Base-by-base conservation (phyloP, 805 yeast species). In the Hanseniaspora singularis region DNA sequence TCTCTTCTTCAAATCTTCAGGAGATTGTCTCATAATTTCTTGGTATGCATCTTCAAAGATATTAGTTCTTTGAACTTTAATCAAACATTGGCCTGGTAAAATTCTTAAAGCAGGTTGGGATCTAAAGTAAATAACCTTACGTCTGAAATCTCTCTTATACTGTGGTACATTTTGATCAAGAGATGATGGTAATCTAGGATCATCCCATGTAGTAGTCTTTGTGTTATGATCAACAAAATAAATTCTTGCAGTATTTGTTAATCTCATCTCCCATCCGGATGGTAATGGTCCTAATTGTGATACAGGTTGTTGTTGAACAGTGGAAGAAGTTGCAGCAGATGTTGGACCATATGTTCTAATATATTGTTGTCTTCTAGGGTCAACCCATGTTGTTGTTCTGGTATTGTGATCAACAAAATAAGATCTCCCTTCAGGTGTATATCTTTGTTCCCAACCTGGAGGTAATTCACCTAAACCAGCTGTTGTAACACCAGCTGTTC, bases 311-410 rank as follows among this genome's bases (percentile, higher is more conserved):
- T 92, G 97, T 67, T 88, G 96, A 55, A 89, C 86, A 18, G 96
- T 86, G 4, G 95, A 81, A 11, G 48, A 44, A 4, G 73, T 11
- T 8, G 11, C 11, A 26, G 28, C 7, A 57, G 77, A 67, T 52
- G 73, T 71, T 65, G 74, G 88, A 23, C 96, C 97, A 63, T 83
- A 87, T 51, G 94, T 86, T 63, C 96, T 81, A 57, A 92, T 92
- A 64, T 86, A 92, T 68, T 92, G 99, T 67, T 92, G 98, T 65
- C 98, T 79, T 66, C 99, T 77, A 54, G 99, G 99, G 64, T 92
- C 99, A 39, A 92, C 99, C 99, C 99, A 92, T 11, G 99, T 92
- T 3, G 99, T 92, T 1, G 99, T 92, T 64, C 99, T 76, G n/a
- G 98, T 92, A 64, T 92, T 92, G 68, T 92, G 99, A 64, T 92